These are phyloP conservation scores for Carex myosuroides DNA, from an alignment of 176 grass and related monocot species.

Conservation along the genomic window DNA sequence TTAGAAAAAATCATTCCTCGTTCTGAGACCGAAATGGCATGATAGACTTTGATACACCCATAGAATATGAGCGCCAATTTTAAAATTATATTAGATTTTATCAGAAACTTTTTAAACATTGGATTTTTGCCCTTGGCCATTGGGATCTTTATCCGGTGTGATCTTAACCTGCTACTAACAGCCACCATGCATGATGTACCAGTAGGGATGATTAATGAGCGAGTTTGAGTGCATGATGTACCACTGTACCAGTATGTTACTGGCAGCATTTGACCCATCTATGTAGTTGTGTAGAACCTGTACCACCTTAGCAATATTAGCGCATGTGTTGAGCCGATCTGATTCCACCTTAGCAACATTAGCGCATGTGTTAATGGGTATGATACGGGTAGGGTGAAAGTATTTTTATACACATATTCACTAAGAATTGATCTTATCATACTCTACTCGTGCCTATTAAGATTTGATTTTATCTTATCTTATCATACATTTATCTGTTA, in stretches of 20 bases:
- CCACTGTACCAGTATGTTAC: background rate
- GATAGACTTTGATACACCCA: slow-evolving; percentile 31
- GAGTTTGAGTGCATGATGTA: no score
- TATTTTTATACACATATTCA: no score
- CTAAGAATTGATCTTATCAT: no score
- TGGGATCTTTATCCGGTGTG: background rate
- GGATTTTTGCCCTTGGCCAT: background rate
- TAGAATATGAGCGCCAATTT: slow-evolving; percentile 35
- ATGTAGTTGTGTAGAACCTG: background rate
- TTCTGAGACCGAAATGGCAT: slow-evolving; percentile 20
- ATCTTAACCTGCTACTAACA: background rate
- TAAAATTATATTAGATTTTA: background rate
- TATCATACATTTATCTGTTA: no score
- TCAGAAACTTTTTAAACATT: background rate
- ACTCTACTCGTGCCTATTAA: no score
- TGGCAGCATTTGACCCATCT: background rate
- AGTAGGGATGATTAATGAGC: background rate
- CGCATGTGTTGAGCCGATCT: no score
- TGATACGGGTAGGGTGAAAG: no score
- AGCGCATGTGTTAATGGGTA: no score
- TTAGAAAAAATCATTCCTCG: slow-evolving; percentile 44
- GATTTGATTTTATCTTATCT: no score
- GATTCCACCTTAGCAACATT: no score
- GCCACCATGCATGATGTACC: background rate
- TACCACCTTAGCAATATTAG: no score